Conservation (phyloP, 306 rosid species). For the Purshia tridentata region DNA sequence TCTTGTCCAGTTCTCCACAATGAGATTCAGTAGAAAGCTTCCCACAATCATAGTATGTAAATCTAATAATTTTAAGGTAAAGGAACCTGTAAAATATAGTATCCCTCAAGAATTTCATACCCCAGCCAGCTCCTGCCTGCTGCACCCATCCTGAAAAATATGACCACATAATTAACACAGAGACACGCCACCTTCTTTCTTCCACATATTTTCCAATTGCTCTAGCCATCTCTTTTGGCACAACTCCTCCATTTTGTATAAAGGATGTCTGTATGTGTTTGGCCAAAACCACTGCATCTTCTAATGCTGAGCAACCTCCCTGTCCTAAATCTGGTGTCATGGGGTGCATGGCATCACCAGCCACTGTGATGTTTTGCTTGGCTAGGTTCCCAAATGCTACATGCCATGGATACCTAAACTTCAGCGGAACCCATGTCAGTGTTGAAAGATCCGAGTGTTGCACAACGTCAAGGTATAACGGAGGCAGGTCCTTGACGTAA, state of each 20-base stretch:
- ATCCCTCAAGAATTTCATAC: conserved; percentile 21
- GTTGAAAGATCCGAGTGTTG: conserved; percentile 21
- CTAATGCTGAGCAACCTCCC: conserved; percentile 15
- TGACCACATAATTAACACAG: conserved; percentile 7
- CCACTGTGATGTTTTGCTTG: conserved; percentile 22
- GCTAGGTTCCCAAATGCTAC: conserved; percentile 10
- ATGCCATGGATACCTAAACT: conserved; percentile 25
- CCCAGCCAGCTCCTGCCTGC: conserved; percentile 15
- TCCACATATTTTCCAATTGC: conserved; percentile 10
- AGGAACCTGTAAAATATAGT: conserved; percentile 12
- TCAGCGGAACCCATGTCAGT: conserved; percentile 10
- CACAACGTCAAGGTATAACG: neutral
- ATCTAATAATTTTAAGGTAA: neutral
- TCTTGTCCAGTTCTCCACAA: too few relatives aligned
- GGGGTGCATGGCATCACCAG: conserved; percentile 30
- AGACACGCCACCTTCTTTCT: conserved; percentile 31
- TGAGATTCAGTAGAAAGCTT: neutral
- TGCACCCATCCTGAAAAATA: conserved; percentile 31
- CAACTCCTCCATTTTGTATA: neutral
- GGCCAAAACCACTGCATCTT: conserved; percentile 24
- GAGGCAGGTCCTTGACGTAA: conserved; percentile 21
- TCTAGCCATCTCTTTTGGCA: neutral
- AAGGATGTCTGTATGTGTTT: conserved; percentile 5
- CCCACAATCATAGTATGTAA: conserved; percentile 22
- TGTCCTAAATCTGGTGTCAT: conserved; percentile 27